These are phyloP conservation scores for Agrocybe pediades DNA, from an alignment of 768 basidiomycete species.

Conservation along the genomic window DNA sequence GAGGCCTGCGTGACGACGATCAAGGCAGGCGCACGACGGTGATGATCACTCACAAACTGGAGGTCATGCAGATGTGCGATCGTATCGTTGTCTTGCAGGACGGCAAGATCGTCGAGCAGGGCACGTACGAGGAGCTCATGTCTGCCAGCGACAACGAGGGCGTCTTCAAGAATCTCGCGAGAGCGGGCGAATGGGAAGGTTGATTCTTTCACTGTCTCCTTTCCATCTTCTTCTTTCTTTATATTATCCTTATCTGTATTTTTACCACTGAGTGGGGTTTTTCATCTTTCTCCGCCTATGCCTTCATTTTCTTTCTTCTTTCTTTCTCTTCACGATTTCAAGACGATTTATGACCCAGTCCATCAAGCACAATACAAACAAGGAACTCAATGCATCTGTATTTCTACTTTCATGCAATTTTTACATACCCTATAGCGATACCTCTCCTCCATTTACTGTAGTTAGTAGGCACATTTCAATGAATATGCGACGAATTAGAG, in stretches of 20 bases:
- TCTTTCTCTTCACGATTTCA: neutral
- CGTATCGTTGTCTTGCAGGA: slow-evolving; percentile 79
- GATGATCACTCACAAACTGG: slow-evolving; percentile 92
- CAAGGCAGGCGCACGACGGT: slow-evolving; percentile 62
- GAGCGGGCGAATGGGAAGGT: slow-evolving; percentile 60
- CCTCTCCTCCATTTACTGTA: too few species aligned
- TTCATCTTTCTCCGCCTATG: neutral
- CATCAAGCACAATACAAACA: too few species aligned
- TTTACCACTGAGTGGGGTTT: neutral
- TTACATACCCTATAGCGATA: too few species aligned
- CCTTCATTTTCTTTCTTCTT: neutral
- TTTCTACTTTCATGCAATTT: too few species aligned
- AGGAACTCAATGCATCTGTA: too few species aligned
- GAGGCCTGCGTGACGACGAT: slow-evolving; percentile 51
- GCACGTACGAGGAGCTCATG: slow-evolving; percentile 72
- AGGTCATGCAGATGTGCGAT: slow-evolving; percentile 92
- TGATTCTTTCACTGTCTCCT: neutral
- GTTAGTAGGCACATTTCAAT: too few species aligned
- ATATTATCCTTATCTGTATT: neutral
- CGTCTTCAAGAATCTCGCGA: slow-evolving; percentile 72
- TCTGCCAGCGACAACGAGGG: slow-evolving; percentile 34
- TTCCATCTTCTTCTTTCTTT: neutral
- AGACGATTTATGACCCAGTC: neutral
- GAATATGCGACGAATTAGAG: too few species aligned
- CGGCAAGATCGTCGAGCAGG: slow-evolving; percentile 80